Evolutionary conservation across 1,284 basidiomycete genomes (phyloP).

Genomic region (Ceratobasidium sp.): DNA sequence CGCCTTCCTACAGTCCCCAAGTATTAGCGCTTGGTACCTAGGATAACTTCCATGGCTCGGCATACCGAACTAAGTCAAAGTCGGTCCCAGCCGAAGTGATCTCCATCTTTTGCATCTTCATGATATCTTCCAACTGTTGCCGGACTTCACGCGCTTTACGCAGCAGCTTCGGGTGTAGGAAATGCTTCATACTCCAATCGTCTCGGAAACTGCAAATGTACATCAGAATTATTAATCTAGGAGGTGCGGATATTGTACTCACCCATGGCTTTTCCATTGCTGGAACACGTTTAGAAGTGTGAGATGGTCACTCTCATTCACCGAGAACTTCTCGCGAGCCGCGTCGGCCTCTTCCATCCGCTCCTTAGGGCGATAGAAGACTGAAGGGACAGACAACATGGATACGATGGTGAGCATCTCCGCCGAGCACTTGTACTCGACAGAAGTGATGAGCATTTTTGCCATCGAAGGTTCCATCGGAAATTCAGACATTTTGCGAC

Average conservation of each 20-base stretch:
- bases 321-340: conserved; percentile 97
- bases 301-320: conserved; percentile 97
- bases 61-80: conserved; percentile 90
- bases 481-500: conserved; percentile 98
- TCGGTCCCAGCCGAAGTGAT: conserved; percentile 92
- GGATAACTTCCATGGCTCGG: conserved; percentile 33
- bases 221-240: conserved; percentile 25
- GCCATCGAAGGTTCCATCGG: conserved; percentile 98
- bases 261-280: conserved; percentile 97
- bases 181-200: conserved; percentile 94
- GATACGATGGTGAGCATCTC: conserved; percentile 99
- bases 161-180: conserved; percentile 95
- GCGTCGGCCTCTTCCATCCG: conserved; percentile 96
- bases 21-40: conserved; percentile 19
- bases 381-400: conserved; percentile 97
- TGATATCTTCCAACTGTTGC: conserved; percentile 96
- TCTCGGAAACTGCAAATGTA: conserved; percentile 78
- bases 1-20: conserved; percentile 77
- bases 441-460: conserved; percentile 97
- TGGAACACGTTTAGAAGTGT: conserved; percentile 97
- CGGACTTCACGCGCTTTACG: conserved; percentile 98
- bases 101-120: conserved; percentile 97
- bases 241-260: conserved; percentile 53
- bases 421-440: conserved; percentile 91
- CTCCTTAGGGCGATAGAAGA: conserved; percentile 96